phyloP scores from a whole-genome alignment of 345 rosid genomes.

The Citrus cavaleriei region DNA sequence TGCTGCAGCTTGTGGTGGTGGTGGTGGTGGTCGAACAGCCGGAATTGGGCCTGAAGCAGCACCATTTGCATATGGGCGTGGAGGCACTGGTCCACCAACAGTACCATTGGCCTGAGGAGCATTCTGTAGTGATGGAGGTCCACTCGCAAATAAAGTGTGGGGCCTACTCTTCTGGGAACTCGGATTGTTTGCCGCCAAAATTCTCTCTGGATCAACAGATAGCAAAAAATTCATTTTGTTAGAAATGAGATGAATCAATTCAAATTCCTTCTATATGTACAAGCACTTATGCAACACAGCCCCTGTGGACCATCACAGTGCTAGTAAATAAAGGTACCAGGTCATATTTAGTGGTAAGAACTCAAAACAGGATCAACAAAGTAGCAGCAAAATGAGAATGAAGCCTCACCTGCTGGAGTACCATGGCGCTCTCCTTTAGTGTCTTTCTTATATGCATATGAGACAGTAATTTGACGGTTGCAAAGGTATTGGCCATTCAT shows the following conservation, averaged over 20 bases:
- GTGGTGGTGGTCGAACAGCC: conserved; percentile 64
- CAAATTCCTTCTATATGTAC: neutral
- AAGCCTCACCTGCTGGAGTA: conserved; percentile 86
- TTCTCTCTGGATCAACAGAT: conserved; percentile 64
- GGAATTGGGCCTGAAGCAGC: conserved; percentile 47
- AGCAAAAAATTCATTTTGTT: neutral
- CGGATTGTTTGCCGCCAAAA: conserved; percentile 95
- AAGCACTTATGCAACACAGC: neutral
- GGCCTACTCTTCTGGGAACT: conserved; percentile 82
- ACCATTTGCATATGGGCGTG: conserved; percentile 72
- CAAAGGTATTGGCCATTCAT: conserved; percentile 97
- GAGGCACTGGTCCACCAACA: conserved; percentile 52
- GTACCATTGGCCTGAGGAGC: conserved; percentile 60
- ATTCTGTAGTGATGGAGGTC: conserved; percentile 64
- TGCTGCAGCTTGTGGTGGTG: conserved; percentile 52
- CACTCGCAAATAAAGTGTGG: conserved; percentile 89
- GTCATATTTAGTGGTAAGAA: neutral
- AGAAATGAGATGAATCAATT: neutral
- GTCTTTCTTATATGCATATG: conserved; percentile 97
- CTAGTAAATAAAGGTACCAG: neutral
- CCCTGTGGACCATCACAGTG: neutral
- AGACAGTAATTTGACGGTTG: conserved; percentile 94
- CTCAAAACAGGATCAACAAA: neutral
- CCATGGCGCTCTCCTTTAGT: conserved; percentile 99
- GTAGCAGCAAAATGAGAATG: neutral